Percentiles rank a stretch among this genome's conserved stretches.
phyloP scores from a whole-genome alignment of 1,284 basidiomycete species.

The Rhodotorula sp. region DNA sequence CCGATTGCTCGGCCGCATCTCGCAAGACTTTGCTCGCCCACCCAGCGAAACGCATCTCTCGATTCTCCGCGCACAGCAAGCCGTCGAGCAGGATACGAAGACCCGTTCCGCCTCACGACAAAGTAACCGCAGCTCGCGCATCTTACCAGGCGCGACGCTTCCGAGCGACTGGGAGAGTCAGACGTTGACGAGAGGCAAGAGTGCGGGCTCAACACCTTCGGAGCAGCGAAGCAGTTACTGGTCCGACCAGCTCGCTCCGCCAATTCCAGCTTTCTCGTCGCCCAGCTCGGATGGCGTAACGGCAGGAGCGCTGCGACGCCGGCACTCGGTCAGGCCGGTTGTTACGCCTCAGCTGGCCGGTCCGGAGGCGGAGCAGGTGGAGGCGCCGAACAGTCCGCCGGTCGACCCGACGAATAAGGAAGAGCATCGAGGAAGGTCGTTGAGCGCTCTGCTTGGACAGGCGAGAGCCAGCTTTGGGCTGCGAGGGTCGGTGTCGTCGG shows the following conservation, averaged over 20 bases:
- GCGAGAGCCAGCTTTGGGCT: conserved; percentile 3
- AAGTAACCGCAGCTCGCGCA: conserved; percentile 13
- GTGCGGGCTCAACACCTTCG: neutral
- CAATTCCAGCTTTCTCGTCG: neutral
- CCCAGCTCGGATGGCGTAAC: neutral
- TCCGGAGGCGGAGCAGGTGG: too few species aligned
- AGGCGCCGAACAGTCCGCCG: neutral
- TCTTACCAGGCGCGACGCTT: conserved; percentile 17
- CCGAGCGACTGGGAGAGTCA: neutral
- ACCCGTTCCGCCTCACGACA: neutral
- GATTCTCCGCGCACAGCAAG: neutral
- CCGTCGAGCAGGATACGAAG: neutral
- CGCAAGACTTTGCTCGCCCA: conserved; percentile 10
- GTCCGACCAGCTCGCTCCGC: neutral
- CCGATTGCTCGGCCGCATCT: conserved; percentile 6
- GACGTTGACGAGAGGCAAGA: neutral
- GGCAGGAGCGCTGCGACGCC: neutral
- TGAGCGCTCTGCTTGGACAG: neutral
- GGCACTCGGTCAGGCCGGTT: conserved; percentile 15
- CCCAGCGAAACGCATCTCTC: neutral
- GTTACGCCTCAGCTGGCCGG: neutral
- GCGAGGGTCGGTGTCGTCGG: neutral
- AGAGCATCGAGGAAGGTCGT: neutral
- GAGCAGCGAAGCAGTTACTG: neutral
- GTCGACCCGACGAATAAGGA: neutral